Conservation (phyloP, 164 flowering plant genomes). For the Sextonia rubra region DNA sequence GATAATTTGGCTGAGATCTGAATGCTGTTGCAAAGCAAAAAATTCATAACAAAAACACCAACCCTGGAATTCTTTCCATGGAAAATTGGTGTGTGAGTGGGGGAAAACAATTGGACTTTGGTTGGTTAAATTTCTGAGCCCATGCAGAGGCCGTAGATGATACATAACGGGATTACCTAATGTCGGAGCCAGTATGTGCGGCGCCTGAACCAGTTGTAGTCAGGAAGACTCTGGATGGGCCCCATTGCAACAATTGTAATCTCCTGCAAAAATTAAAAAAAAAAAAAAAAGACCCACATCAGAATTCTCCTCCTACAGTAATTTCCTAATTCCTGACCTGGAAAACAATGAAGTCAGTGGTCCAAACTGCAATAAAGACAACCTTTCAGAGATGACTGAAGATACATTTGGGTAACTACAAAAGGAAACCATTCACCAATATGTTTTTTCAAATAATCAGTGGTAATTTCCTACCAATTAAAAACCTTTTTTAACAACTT, state of each 20-base stretch:
- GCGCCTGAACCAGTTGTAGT: constrained; percentile 99
- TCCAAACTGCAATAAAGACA: neutral
- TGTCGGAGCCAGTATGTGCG: constrained; percentile 87
- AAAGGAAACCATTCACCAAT: neutral
- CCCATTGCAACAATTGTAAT: constrained; percentile 87
- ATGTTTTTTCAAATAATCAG: neutral
- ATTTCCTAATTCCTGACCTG: neutral
- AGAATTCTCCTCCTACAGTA: neutral
- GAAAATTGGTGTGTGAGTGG: neutral
- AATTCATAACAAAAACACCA: neutral
- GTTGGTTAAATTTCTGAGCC: neutral
- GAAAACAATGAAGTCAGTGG: neutral
- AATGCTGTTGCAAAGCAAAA: neutral
- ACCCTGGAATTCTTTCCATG: neutral
- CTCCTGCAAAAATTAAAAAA: constrained; percentile 43
- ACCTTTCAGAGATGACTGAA: neutral
- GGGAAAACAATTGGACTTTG: constrained; percentile 1
- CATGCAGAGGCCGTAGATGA: neutral
- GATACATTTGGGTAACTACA: neutral
- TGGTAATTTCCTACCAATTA: no score
- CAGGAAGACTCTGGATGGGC: constrained; percentile 73
- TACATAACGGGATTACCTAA: constrained; percentile 27
- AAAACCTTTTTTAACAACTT: no score
- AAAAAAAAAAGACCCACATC: neutral
- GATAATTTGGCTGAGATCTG: neutral